Conservation (phyloP, 1,284 basidiomycete genomes). For the Cryptococcus sp. region DNA sequence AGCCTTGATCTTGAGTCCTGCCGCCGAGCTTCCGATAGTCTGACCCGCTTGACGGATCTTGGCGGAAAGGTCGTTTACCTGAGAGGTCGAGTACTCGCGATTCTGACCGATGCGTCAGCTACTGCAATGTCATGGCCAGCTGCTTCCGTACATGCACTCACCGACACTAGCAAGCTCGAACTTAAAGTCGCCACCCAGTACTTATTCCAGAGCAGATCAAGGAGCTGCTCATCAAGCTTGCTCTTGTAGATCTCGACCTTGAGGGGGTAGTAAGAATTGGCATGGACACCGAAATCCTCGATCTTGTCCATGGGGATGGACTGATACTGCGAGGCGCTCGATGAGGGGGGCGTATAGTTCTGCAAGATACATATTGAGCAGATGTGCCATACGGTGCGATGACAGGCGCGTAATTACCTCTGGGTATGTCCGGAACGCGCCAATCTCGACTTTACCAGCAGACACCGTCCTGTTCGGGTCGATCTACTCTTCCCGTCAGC, state of each 20-base stretch:
- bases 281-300: conserved; percentile 96
- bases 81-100: conserved; percentile 82
- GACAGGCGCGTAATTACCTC: conserved; percentile 53
- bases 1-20: conserved; percentile 24
- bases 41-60: conserved; percentile 59
- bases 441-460: conserved; percentile 96
- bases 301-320: conserved; percentile 92
- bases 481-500: conserved; percentile 58
- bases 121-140: background rate
- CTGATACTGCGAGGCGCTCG: conserved; percentile 76
- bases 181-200: conserved; percentile 97
- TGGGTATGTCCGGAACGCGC: conserved; percentile 95
- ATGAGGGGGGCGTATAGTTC: conserved; percentile 74
- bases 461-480: conserved; percentile 98
- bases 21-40: conserved; percentile 12
- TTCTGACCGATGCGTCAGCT: conserved; percentile 59
- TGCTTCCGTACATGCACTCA: conserved; percentile 54
- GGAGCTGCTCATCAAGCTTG: conserved; percentile 74
- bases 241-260: conserved; percentile 95
- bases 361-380: conserved; percentile 15
- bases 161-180: conserved; percentile 84
- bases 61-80: conserved; percentile 80
- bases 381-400: too few species aligned
- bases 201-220: conserved; percentile 95
- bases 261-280: conserved; percentile 91